Evolutionary conservation across 176 grass and related monocot genomes (phyloP), one percentile per base, ranked within the genome.

Genomic region (Triticum turgidum): DNA sequence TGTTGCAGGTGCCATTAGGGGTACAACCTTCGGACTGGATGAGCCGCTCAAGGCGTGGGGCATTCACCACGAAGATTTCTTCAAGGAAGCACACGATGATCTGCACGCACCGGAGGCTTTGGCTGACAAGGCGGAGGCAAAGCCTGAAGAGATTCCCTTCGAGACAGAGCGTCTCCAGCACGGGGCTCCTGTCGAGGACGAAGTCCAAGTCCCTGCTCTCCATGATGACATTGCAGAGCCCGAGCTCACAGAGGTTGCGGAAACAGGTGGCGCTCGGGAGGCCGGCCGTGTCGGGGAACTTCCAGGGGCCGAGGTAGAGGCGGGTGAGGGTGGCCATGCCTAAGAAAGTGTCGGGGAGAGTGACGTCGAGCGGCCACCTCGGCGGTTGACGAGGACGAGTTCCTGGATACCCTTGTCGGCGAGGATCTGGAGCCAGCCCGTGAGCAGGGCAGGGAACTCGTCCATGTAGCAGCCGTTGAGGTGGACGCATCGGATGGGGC

Each of bases 121-220:
- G 69, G 69, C 69, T 44, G 38, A 73, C 38, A 24, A 73, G 69
- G 10, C 69, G 69, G 69, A 73, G 69, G 69, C 38, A 41, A 3
- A 73, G 38, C 11, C 41, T 73, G 38, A 44, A 22, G 20, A 73
- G 69, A 14, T 73, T 73, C 4, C 21, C 69, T 42, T 42, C 2
- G n/a, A 74, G 2, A 27, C 5, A 4, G 41, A 74, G 71, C 11
- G 6, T 29, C 41, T 74, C 41, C 71, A 74, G 22, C 71, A 74
- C 71, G 41, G 71, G 71, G 71, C 71, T 74, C 71, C 41, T 27
- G n/a, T 45, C 71, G 41, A 47, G 41, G 41, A 74, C 25, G 71
- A 74, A 74, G 71, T 74, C 71, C 71, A 44, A 41, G n/a, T 73
- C 69, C 69, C 37, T 42, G 69, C 69, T 42, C 69, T 73, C 69